Percentiles rank a stretch among this genome's conserved stretches.
Conservation (phyloP, 257 asterid genomes). For the Fraxinus pennsylvanica region DNA sequence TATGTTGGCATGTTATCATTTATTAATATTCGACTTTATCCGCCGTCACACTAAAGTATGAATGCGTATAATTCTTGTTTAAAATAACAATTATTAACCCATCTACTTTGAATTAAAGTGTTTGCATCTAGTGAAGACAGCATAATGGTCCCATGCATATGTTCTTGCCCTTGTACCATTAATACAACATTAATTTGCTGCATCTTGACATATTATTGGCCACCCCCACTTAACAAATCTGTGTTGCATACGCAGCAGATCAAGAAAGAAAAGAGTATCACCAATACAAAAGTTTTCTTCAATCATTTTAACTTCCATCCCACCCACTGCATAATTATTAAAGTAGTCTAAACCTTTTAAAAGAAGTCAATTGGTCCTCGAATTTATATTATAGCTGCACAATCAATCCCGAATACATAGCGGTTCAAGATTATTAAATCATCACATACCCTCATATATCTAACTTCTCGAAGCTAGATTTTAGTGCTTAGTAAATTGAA, state of each 20-base stretch:
- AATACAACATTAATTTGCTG: constrained; percentile 21
- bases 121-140: constrained; percentile 36
- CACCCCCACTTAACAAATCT: constrained; percentile 44
- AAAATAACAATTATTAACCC: constrained; percentile 19
- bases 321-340: not conserved
- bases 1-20: not conserved
- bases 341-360: not conserved
- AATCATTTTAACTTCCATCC: not conserved
- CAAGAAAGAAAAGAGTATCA: constrained; percentile 24
- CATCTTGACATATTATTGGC: constrained; percentile 20
- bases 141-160: constrained; percentile 53
- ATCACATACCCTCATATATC: not conserved
- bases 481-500: not conserved
- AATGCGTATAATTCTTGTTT: not conserved
- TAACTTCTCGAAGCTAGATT: not conserved
- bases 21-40: not conserved
- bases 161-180: constrained; percentile 17
- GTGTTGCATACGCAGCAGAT: constrained; percentile 24
- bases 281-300: not conserved
- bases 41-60: not conserved
- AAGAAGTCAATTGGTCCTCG: not conserved
- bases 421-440: not conserved
- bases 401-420: no score
- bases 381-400: not conserved
- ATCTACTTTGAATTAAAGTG: constrained; percentile 53